Conservation (phyloP, 768 basidiomycete genomes). For the Boletus rex-veris region DNA sequence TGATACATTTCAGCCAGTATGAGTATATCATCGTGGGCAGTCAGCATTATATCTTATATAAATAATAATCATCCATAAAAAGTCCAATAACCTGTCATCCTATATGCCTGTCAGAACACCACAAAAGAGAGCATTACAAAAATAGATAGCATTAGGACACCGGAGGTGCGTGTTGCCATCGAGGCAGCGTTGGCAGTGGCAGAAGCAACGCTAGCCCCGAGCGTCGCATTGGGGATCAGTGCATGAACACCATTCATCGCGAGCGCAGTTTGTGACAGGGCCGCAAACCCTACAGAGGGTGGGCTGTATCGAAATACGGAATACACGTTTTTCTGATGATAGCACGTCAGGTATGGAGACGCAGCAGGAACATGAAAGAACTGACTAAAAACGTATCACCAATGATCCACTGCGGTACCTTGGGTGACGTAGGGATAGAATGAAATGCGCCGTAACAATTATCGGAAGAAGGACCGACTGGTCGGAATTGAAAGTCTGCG, state of each 20-base stretch:
- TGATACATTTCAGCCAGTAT: too few relatives aligned
- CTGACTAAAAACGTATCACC: constrained; percentile 80
- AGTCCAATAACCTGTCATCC: not conserved
- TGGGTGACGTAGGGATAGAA: constrained; percentile 49
- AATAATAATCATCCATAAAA: too few relatives aligned
- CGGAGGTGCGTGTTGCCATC: not conserved
- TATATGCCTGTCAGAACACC: not conserved
- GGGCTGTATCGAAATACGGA: constrained; percentile 49
- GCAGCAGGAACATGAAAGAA: not conserved
- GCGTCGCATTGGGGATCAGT: constrained; percentile 19
- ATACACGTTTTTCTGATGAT: constrained; percentile 53
- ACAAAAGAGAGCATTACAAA: constrained; percentile 10
- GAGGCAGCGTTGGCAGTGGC: constrained; percentile 15
- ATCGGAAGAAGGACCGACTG: constrained; percentile 40
- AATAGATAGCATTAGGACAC: not conserved
- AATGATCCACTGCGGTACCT: constrained; percentile 75
- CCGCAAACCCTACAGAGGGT: constrained; percentile 50
- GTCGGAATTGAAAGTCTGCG: constrained; percentile 49
- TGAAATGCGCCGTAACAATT: constrained; percentile 88
- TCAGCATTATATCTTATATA: too few relatives aligned
- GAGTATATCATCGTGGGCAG: too few relatives aligned
- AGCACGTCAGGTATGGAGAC: not conserved
- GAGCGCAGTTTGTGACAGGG: constrained; percentile 32
- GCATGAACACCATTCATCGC: constrained; percentile 24
- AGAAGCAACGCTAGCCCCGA: constrained; percentile 18